A percentile compares a stretch with the other conserved stretches of the same genome.
These are phyloP conservation scores for Candida pseudoviswanathii DNA, from an alignment of 1,139 yeast genomes.

Conservation along the genomic window DNA sequence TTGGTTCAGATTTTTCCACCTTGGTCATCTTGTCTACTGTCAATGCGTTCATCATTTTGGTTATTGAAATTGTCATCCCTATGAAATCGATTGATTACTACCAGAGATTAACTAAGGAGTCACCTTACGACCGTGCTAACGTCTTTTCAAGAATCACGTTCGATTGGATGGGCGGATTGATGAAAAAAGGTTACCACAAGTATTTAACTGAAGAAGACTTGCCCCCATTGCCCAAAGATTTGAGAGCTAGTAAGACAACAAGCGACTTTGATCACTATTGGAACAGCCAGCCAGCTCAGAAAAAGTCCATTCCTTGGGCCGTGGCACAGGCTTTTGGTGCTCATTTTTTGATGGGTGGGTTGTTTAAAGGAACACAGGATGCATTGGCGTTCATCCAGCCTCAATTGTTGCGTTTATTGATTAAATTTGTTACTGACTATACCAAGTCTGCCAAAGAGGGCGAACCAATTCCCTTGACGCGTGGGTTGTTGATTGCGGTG, in stretches of 20 bases:
- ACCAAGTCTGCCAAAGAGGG: conserved; percentile 39
- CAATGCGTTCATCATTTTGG: conserved; percentile 52
- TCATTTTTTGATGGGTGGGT: conserved; percentile 68
- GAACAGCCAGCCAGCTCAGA: conserved; percentile 42
- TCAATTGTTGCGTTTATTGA: conserved; percentile 73
- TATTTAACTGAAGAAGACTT: conserved; percentile 76
- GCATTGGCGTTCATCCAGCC: conserved; percentile 86
- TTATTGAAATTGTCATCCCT: conserved; percentile 55
- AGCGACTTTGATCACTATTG: conserved; percentile 59
- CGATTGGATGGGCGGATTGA: conserved; percentile 89
- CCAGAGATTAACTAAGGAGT: conserved; percentile 39
- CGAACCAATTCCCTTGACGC: conserved; percentile 61
- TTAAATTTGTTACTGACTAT: conserved; percentile 82
- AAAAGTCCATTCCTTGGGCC: conserved; percentile 70
- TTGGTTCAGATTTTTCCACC: conserved; percentile 36
- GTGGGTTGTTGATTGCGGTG: conserved; percentile 80
- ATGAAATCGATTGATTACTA: conserved; percentile 37
- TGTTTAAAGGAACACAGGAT: conserved; percentile 82
- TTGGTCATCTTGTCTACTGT: conserved; percentile 50
- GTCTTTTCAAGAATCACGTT: conserved; percentile 79
- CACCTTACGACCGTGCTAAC: conserved; percentile 82
- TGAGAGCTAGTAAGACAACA: conserved; percentile 56
- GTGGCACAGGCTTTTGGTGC: conserved; percentile 69
- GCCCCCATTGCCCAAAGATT: conserved; percentile 74
- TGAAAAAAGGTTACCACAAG: conserved; percentile 80